Evolutionary conservation across 139 green algal genomes (phyloP), one percentile per base, ranked within the genome.

Genomic region (Chlamydomonas sphaeroides): DNA sequence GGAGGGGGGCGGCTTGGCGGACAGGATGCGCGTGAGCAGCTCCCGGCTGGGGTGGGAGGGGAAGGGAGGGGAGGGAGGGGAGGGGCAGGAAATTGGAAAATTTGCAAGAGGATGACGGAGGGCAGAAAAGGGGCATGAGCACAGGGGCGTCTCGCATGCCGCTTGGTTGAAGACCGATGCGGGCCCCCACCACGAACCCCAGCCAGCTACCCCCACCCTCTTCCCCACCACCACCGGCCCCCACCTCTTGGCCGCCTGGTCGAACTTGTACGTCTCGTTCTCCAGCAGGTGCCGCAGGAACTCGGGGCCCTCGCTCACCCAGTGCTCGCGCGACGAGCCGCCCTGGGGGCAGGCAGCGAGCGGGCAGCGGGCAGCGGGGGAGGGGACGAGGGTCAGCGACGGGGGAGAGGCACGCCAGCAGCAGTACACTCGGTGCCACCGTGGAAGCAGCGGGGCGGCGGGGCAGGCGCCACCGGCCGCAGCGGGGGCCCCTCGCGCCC

Each of bases 251-350:
- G n/a, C 17, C 25, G 23, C 18, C 59, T 66, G 30, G 59, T 79
- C 56, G 30, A 79, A 69, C 14, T 30, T 33, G 74, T 80, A 80
- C 1, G 25, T 10, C 57, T 80, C 74, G 59, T n/a, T 70, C 74
- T 70, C 39, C 39, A 80, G 61, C 45, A 83, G 45, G 32, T 41
- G 21, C 3, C 76, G 63, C 41, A 83, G 33, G 62, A 83, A 83
- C 23, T 83, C 76, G n/a, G 63, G 76, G 10, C 76, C 76, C 65
- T 83, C 63, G 2, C 18, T n/a, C 15, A 69, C 76, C 76, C 76
- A 83, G 23, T 65, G 57, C 32, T 74, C 63, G 6, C 76, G 76
- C n/a, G 49, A 7, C 4, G 7, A 3, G n/a, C 76, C 76, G 45
- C 76, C 76, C 76, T 83, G 75, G 17, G 39, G 6, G 5, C 33